These are phyloP conservation scores for Colletotrichum higginsianum DNA, from an alignment of 2,329 filamentous ascomycete species.

Conservation along the genomic window DNA sequence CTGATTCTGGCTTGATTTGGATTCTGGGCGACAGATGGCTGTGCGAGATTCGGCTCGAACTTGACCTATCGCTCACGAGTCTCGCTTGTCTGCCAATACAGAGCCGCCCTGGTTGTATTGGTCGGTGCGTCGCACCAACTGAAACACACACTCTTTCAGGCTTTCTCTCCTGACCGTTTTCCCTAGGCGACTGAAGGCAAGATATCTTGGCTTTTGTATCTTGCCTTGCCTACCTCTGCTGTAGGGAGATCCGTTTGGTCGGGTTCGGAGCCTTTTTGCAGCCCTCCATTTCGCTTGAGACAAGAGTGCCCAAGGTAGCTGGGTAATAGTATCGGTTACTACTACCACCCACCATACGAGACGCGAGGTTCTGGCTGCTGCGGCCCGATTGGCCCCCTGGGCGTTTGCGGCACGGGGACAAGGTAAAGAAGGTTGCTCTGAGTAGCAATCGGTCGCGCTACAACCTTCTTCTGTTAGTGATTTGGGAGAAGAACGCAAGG, in stretches of 20 bases:
- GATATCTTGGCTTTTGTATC: background rate
- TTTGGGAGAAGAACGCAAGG: constrained; percentile 12
- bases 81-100: constrained; percentile 27
- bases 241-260: background rate
- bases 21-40: constrained; percentile 22
- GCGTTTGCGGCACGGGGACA: background rate
- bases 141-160: constrained; percentile 24
- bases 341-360: no score
- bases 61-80: constrained; percentile 21
- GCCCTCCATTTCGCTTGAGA: background rate
- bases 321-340: no score
- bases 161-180: constrained; percentile 11
- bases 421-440: background rate
- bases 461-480: background rate
- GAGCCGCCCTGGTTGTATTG: constrained; percentile 13
- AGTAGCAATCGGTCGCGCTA: background rate
- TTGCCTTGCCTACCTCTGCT: background rate
- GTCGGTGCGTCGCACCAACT: constrained; percentile 22
- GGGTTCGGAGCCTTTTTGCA: background rate
- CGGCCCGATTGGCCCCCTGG: background rate
- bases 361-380: background rate
- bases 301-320: background rate
- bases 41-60: constrained; percentile 20
- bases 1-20: background rate
- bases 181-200: constrained; percentile 1